Percentiles rank a stretch among this genome's conserved stretches.
phyloP scores from a whole-genome alignment of 805 yeast species.

The Candida namnaoensis region DNA sequence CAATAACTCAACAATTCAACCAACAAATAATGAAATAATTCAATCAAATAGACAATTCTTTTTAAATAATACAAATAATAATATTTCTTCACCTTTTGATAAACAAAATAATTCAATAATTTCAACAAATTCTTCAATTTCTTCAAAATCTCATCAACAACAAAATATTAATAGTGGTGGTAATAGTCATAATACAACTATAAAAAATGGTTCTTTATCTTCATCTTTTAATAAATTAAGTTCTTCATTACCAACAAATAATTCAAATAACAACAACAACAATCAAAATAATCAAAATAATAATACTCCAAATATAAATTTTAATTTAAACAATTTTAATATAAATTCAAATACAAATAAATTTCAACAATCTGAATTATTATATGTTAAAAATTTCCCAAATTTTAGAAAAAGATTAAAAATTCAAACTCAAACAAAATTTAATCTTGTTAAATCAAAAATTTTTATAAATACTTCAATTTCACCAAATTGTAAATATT shows the following conservation, averaged over 20 bases:
- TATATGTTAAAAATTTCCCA: conserved; percentile 78
- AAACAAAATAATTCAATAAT: neutral
- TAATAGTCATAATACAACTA: neutral
- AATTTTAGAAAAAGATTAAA: conserved; percentile 57
- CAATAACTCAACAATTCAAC: neutral
- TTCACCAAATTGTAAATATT: conserved; percentile 54
- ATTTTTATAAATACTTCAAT: conserved; percentile 47
- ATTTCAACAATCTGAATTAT: conserved; percentile 31
- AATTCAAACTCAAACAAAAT: conserved; percentile 42
- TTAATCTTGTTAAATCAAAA: conserved; percentile 38
- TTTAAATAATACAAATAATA: neutral
- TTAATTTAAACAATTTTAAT: conserved; percentile 32
- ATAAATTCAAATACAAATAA: conserved; percentile 25
- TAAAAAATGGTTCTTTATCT: neutral
- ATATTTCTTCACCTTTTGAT: neutral
- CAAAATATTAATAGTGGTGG: no score
- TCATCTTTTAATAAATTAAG: neutral
- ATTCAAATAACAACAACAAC: conserved; percentile 5
- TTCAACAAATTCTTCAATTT: neutral
- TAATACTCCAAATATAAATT: conserved; percentile 1
- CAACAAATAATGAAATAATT: neutral
- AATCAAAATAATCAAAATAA: neutral
- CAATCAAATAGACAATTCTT: neutral
- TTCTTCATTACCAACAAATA: neutral
- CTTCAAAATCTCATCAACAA: neutral